phyloP scores from a whole-genome alignment of 2,329 filamentous ascomycete species.

The Talaromyces sp. region DNA sequence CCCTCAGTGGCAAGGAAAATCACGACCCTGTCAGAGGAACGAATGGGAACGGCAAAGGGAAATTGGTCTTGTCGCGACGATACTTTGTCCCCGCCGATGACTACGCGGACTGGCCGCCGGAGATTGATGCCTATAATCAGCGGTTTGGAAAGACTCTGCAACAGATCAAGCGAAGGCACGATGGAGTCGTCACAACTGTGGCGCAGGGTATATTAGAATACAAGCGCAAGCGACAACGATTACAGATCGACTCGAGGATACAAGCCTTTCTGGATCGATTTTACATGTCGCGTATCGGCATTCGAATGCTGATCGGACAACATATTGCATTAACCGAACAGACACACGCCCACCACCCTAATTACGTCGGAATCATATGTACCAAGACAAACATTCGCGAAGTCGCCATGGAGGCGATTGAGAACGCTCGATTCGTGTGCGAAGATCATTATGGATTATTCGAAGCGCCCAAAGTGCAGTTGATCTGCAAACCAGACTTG shows the following conservation, averaged over 20 bases:
- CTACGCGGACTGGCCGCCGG: slow-evolving; percentile 82
- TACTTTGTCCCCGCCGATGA: slow-evolving; percentile 95
- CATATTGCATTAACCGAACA: slow-evolving; percentile 97
- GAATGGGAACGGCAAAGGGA: slow-evolving; percentile 43
- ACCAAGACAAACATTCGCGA: slow-evolving; percentile 97
- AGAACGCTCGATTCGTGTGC: slow-evolving; percentile 98
- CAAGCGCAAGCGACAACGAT: slow-evolving; percentile 90
- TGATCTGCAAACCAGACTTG: slow-evolving; percentile 89
- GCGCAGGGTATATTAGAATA: slow-evolving; percentile 97
- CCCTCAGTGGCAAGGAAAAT: slow-evolving; percentile 45
- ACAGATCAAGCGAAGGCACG: slow-evolving; percentile 91
- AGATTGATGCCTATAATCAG: slow-evolving; percentile 90
- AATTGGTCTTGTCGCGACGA: slow-evolving; percentile 54
- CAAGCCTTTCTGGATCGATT: slow-evolving; percentile 97
- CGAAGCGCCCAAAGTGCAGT: slow-evolving; percentile 91
- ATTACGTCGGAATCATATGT: slow-evolving; percentile 98
- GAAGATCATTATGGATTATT: slow-evolving; percentile 98
- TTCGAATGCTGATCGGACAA: slow-evolving; percentile 97
- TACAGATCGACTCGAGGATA: slow-evolving; percentile 97
- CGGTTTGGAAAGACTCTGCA: slow-evolving; percentile 84
- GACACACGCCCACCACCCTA: slow-evolving; percentile 79
- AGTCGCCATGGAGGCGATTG: slow-evolving; percentile 92
- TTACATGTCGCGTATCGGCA: slow-evolving; percentile 99
- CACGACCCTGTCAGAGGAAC: slow-evolving; percentile 37
- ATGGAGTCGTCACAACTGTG: slow-evolving; percentile 95